Evolutionary conservation across 495 filamentous ascomycete genomes (phyloP), one percentile per base, ranked within the genome.

Genomic region (Lasiosphaeria hispida): DNA sequence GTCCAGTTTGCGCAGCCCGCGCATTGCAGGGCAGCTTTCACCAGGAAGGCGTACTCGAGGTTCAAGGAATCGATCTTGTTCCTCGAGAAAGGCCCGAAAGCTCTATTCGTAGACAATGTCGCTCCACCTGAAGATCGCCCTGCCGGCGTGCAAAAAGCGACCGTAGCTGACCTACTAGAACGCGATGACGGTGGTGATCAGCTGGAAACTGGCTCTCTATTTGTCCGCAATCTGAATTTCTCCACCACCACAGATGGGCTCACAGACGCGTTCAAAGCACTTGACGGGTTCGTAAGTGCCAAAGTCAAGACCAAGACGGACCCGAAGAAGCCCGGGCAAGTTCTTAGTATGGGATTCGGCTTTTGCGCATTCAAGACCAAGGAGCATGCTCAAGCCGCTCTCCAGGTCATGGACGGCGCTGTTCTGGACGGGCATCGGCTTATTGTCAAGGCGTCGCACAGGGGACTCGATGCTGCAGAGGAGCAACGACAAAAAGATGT

Each of bases 341-440:
- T 85, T 2, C 83, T 97, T 43, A 95, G 89, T 63, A 97, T 97
- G 93, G 94, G 94, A 8, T 97, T 96, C 68, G 94, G 92, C 40
- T 99, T 99, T 63, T 83, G 88, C 50, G 92, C 96, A 56, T 99
- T 99, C 72, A 80, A 78, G 38, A 85, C 83, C 53, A 89, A 88
- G 58, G 80, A 74, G 13, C 83, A 91, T 44, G 93, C 93, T 9
- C 81, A 90, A 56, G 85, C 88, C 14, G 94, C 92, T 39, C 77
- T 87, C 48, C 80, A 80, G 60, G 84, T 85, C 23, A 96, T 99
- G 92, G 85, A 97, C 68, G 91, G 90, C 47, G 84, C 90, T 68
- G 81, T 81, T 44, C 83, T 99, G 13, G 91, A 95, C 57, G 85
- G 83, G n/a, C 90, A 99, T 72, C 85, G 87, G 64, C 77, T 99